Base-by-base conservation (phyloP, 805 yeast species). In the Wickerhamiella allomyrinae region DNA sequence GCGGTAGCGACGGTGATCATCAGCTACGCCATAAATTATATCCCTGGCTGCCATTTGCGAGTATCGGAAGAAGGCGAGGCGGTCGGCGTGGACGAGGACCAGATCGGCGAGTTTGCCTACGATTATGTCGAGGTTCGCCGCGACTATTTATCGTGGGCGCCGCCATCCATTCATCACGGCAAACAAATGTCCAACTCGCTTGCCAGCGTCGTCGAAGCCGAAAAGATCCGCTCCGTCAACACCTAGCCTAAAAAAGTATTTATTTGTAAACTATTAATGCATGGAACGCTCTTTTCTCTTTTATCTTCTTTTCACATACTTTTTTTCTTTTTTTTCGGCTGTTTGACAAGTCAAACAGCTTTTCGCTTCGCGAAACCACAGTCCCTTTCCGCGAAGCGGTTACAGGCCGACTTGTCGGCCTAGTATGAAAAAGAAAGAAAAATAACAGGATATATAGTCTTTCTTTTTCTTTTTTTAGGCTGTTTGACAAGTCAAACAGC, bases 91-190 rank as follows among this genome's bases (percentile, higher is more conserved):
- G 98, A 89, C 60, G 96, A 87, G 60, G 94, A 85, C 63, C 95
- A 89, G 65, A 83, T 89, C 52, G 98, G 97, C 40, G 98, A 89
- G 63, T 89, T 87, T 63, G 97, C 97, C n/a, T 89, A 89, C 60
- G 97, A 89, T 62, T 89, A 86, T 58, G 95, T 89, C 44, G 98
- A 89, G 67, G 93, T 89, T 11, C 76, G 97, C 62, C 74, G 97
- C 59, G 95, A 87, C 64, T 89, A 57, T 49, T 54, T 61, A 29
- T 63, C 68, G 20, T 65, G 70, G 69, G 48, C 57, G n/a, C 58
- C 64, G 2, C 65, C 66, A 9, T 37, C 49, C 5, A 40, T 36
- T 10, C 39, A 36, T 14, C 29, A 36, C 15, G 39, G 39, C 21
- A 14, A 31, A 9, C 21, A 31, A 8, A 20, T 21, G 13, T 27